Percentiles rank a stretch among this genome's conserved stretches.
Conservation (phyloP, 257 asterid species). For the Ballota nigra region DNA sequence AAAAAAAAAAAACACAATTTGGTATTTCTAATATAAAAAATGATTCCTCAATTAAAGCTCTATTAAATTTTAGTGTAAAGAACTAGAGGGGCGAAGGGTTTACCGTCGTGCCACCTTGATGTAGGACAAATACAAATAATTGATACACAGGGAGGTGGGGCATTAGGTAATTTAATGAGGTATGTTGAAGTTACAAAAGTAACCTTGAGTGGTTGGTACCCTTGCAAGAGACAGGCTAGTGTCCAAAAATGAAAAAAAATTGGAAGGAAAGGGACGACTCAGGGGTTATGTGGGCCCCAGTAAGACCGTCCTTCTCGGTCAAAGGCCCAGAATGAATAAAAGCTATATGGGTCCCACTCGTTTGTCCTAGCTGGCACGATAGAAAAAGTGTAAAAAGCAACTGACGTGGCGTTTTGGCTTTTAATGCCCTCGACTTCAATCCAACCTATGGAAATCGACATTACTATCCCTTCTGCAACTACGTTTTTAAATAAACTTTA, state of each 20-base stretch:
- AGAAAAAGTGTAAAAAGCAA: conserved; percentile 10
- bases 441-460: neutral
- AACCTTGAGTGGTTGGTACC: conserved; percentile 8
- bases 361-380: conserved; percentile 31
- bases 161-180: neutral
- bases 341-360: neutral
- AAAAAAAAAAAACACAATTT: too few relatives aligned
- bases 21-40: too few relatives aligned
- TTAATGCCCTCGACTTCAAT: neutral
- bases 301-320: conserved; percentile 9
- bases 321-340: conserved; percentile 11
- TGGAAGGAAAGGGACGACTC: neutral
- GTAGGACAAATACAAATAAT: neutral
- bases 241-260: neutral
- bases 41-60: too few relatives aligned
- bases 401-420: conserved; percentile 20
- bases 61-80: too few relatives aligned
- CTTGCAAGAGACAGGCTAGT: conserved; percentile 7
- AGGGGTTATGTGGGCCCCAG: neutral
- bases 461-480: neutral
- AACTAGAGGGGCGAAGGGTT: neutral
- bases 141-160: neutral
- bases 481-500: too few relatives aligned
- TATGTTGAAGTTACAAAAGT: neutral
- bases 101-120: neutral